These are phyloP conservation scores for Dothidotthia symphoricarpi DNA, from an alignment of 2,329 filamentous ascomycete species.

Conservation along the genomic window DNA sequence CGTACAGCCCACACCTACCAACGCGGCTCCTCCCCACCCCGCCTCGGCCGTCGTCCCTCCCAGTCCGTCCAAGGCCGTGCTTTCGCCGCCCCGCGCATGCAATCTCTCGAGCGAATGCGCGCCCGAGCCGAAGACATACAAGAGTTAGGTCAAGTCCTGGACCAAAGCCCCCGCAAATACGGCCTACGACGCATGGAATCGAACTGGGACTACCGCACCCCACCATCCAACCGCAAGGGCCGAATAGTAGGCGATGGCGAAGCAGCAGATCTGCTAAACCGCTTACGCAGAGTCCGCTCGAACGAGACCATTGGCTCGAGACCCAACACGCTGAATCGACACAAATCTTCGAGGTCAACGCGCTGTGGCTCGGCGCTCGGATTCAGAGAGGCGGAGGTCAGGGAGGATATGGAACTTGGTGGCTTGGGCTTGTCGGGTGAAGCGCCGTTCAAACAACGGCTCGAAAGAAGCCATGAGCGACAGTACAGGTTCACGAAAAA, in stretches of 20 bases:
- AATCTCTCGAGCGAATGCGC: slow-evolving; percentile 50
- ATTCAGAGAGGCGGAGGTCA: slow-evolving; percentile 40
- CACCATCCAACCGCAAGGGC: slow-evolving; percentile 37
- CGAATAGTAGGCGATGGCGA: slow-evolving; percentile 32
- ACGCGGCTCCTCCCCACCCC: slow-evolving; percentile 25
- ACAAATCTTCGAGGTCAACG: slow-evolving; percentile 23
- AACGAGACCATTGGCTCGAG: slow-evolving; percentile 32
- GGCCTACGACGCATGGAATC: slow-evolving; percentile 24
- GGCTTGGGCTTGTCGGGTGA: slow-evolving; percentile 25
- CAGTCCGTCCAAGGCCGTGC: slow-evolving; percentile 51
- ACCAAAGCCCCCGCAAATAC: slow-evolving; percentile 48
- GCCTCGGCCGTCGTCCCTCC: slow-evolving; percentile 39
- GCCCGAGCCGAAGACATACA: slow-evolving; percentile 44
- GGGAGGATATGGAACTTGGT: slow-evolving; percentile 38
- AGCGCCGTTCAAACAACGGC: slow-evolving; percentile 29
- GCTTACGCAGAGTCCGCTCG: slow-evolving; percentile 31
- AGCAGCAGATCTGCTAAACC: slow-evolving; percentile 29
- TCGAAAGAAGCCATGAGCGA: slow-evolving; percentile 33
- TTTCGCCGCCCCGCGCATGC: slow-evolving; percentile 53
- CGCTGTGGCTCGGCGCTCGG: slow-evolving; percentile 29
- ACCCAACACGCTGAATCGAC: slow-evolving; percentile 16
- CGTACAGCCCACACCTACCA: slow-evolving; percentile 28
- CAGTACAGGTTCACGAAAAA: slow-evolving; percentile 37
- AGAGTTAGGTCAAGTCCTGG: slow-evolving; percentile 43
- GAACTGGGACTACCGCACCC: slow-evolving; percentile 35